Base-by-base conservation (phyloP, 2,329 filamentous ascomycete species). In the Arthrinium phaeospermum region DNA sequence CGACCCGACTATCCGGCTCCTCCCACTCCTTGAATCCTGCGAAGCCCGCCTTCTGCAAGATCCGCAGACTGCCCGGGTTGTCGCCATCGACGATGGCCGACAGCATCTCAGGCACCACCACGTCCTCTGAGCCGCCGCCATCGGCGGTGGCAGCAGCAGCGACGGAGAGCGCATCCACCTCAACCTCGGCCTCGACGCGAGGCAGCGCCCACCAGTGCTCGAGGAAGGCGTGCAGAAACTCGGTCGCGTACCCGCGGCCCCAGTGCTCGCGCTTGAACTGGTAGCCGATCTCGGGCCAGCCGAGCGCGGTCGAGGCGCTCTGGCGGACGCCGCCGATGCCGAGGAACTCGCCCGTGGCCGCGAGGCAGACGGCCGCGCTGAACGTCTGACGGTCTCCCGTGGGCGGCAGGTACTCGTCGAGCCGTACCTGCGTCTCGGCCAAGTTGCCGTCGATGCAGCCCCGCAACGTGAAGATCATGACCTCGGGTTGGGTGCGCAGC, bases 241-340 rank as follows among this genome's bases (percentile, higher is more conserved):
- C 90, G 1, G 86, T 90, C 46, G 85, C 89, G 75, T 88, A 86
- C 5, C 89, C 90, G 51, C 82, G 83, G 8, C 88, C 87, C 90
- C 90, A 91, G 71, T 80, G 76, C 75, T 87, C 85, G 71, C 81
- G 83, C 68, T 83, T 80, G 70, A 91, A 79, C 82, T 90, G 85
- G 78, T 91, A 92, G 30, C 90, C 90, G 37, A 91, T 71, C 76
- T 87, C 88, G 1, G 89, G 89, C 88, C 88, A 90, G 68, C 87
- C 88, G 24, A 84, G 77, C 70, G 80, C 75, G 73, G 82, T 80
- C 13, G 14, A 34, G 44, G 74, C 68, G 49, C 76, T 68, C 72
- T 74, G 75, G 74, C 85, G 82, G 72, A 82, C 82, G 41, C 88
- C 86, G 46, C 88, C 85, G 22, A 84, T 76, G 51, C 90, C 86